Evolutionary conservation across 2,329 filamentous ascomycete species (phyloP), one percentile per base, ranked within the genome.

Genomic region (Sordariomycetes sp.): DNA sequence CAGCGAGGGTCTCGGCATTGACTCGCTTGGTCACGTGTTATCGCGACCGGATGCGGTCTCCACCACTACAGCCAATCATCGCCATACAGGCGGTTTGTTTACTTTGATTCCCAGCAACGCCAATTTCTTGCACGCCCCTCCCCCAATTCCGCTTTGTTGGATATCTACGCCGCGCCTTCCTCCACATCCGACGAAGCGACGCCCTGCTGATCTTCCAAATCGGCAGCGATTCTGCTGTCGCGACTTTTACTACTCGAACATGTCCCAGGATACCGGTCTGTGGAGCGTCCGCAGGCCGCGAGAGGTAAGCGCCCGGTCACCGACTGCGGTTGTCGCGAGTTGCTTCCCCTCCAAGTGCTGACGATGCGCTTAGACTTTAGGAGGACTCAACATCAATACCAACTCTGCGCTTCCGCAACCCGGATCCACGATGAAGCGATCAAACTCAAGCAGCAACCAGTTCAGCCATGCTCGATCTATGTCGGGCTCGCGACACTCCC

Each of bases 241-340:
- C 30, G 27, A 33, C 32, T 10, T 11, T 15, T 27, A 9, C 23
- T 33, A 21, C 19, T 37, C 51, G 27, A 21, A 37, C 52, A 93
- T 93, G 86, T 86, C 86, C 64, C 85, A 92, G 64, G 86, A 93
- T 51, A 77, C 79, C 41, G 84, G 83, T 52, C 69, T 92, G 54
- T 95, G 90, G 73, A 94, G 87, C 53, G 86, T 93, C 56, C 86
- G 86, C 61, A 82, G 88, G 53, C 83, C 85, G 47, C 78, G 90
- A 71, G 88, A 95, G 73, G 87, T 93, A 70, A 57, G 74, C 39
- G 20, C 25, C 33, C 16, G 30, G 34, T 26, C 17, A 25, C 30
- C 10, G 20, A 36, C 30, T 32, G 7, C 15, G 21, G 40, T 44
- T 54, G 36, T 50, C 42, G n/a, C 21, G 34, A 29, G 24, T 8